Evolutionary conservation across 164 flowering plant genomes (phyloP).

Genomic region (Santalum album): DNA sequence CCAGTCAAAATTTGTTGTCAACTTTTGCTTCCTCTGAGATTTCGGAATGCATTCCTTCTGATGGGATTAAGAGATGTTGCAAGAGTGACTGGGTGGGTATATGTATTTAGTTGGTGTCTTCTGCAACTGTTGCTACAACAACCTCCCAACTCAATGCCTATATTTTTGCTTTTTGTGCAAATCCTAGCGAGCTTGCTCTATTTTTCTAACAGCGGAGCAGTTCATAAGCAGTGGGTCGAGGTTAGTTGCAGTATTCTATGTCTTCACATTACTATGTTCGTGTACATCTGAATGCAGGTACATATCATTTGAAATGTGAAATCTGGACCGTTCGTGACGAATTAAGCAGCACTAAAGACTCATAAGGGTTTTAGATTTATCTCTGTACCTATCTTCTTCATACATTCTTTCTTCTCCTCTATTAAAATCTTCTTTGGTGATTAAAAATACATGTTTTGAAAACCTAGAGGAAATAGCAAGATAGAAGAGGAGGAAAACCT

Average conservation of each 20-base stretch:
- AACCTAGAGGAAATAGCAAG: too few species aligned
- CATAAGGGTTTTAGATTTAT: too few species aligned
- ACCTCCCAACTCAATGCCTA: conserved; percentile 61
- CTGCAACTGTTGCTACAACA: conserved; percentile 85
- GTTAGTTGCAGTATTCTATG: conserved; percentile 30
- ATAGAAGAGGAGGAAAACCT: too few species aligned
- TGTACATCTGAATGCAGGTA: not conserved
- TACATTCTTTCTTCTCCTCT: too few species aligned
- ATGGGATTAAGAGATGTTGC: conserved; percentile 30
- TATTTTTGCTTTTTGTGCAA: conserved; percentile 59
- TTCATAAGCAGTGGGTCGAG: conserved; percentile 70
- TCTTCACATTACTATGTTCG: not conserved
- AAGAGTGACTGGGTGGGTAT: conserved; percentile 57
- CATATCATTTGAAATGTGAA: not conserved
- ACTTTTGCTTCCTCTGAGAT: conserved; percentile 15
- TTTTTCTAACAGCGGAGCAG: conserved; percentile 19
- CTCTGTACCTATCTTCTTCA: too few species aligned
- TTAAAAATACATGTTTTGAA: too few species aligned
- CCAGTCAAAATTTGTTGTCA: conserved; percentile 9
- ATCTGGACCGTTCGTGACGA: too few species aligned
- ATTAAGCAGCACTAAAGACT: too few species aligned
- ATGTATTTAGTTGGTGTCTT: conserved; percentile 62
- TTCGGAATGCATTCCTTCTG: conserved; percentile 7
- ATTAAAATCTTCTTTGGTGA: too few species aligned
- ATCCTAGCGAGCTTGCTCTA: conserved; percentile 32